Conservation (phyloP, 2,329 filamentous ascomycete genomes). For the Malbranchea cinnamomea region DNA sequence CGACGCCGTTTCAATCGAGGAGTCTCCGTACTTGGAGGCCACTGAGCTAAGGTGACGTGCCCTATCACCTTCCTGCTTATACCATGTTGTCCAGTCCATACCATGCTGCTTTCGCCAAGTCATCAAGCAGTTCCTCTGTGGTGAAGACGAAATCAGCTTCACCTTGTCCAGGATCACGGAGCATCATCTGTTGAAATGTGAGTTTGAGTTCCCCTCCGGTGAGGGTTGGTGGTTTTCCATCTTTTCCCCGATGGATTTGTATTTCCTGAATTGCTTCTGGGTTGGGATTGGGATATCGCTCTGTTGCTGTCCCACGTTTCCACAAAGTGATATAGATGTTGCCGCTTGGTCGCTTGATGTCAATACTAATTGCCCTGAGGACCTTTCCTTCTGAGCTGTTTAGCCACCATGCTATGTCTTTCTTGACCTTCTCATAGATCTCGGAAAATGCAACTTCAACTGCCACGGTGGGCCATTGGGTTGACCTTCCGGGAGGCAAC, state of each 20-base stretch:
- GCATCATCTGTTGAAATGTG: slow-evolving; percentile 2
- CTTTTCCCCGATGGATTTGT: slow-evolving; percentile 2
- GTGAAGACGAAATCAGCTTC: slow-evolving; percentile 6
- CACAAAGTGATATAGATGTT: slow-evolving; percentile 6
- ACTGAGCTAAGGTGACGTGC: no score
- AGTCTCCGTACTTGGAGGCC: no score
- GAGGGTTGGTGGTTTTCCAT: neutral
- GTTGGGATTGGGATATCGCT: slow-evolving; percentile 1
- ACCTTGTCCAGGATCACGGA: slow-evolving; percentile 1
- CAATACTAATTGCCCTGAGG: slow-evolving; percentile 2
- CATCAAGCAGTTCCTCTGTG: slow-evolving; percentile 2
- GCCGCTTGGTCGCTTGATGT: slow-evolving; percentile 5
- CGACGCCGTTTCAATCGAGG: no score
- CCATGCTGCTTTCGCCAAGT: slow-evolving; percentile 1
- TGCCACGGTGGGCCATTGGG: slow-evolving; percentile 3
- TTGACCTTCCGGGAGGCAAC: slow-evolving; percentile 2
- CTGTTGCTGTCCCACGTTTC: neutral
- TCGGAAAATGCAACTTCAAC: slow-evolving; percentile 5
- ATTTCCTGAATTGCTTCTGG: slow-evolving; percentile 3
- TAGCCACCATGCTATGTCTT: slow-evolving; percentile 6
- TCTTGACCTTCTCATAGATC: slow-evolving; percentile 1
- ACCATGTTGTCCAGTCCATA: no score
- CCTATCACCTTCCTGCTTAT: no score
- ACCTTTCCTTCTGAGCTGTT: slow-evolving; percentile 1
- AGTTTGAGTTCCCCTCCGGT: slow-evolving; percentile 1